Conservation (phyloP, 164 flowering plant species). For the Nymphaea thermarum region DNA sequence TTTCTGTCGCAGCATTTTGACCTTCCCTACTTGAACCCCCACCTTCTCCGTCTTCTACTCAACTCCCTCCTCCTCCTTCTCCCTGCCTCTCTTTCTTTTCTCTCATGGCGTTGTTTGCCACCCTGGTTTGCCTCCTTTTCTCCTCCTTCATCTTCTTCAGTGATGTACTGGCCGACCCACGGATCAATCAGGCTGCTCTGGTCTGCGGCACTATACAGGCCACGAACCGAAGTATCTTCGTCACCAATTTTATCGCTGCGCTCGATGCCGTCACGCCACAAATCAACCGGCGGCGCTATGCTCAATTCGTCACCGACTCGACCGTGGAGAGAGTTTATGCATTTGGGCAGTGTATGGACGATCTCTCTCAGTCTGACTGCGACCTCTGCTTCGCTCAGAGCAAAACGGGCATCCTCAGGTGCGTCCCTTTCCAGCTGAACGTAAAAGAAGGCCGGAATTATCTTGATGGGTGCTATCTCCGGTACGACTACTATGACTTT, state of each 20-base stretch:
- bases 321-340: conserved; percentile 44
- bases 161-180: conserved; percentile 33
- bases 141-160: conserved; percentile 1
- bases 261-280: conserved; percentile 33
- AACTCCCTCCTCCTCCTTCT: not conserved
- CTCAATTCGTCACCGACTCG: conserved; percentile 27
- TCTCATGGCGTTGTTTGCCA: not conserved
- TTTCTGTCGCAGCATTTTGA: not conserved
- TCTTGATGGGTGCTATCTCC: conserved; percentile 47
- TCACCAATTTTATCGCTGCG: conserved; percentile 37
- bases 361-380: conserved; percentile 48
- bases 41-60: not conserved
- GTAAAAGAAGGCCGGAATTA: conserved; percentile 41
- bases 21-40: not conserved
- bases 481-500: conserved; percentile 53
- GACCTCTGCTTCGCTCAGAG: conserved; percentile 50
- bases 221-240: conserved; percentile 14
- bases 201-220: conserved; percentile 51
- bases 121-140: not conserved
- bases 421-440: conserved; percentile 52
- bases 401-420: conserved; percentile 41
- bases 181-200: conserved; percentile 42
- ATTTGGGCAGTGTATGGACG: conserved; percentile 60
- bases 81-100: not conserved
- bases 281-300: conserved; percentile 23